Percentiles rank a stretch among this genome's conserved stretches.
phyloP scores from a whole-genome alignment of 192 early-diverging fungal genomes.

The Mortierella claussenii region DNA sequence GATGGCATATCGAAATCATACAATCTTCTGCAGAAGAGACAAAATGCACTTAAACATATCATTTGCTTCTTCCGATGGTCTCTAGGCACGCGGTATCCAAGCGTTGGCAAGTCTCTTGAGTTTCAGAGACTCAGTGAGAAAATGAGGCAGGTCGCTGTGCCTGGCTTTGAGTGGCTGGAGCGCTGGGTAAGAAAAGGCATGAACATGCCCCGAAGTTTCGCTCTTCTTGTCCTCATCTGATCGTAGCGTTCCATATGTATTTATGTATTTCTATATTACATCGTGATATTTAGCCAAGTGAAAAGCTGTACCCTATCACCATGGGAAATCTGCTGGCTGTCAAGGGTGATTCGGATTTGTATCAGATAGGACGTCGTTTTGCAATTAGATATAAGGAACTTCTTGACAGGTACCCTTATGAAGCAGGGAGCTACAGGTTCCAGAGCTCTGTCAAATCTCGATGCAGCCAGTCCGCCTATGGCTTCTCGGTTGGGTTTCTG shows the following conservation, averaged over 20 bases:
- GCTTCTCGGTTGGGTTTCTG: conserved; percentile 22
- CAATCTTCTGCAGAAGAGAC: no score
- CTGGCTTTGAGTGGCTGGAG: conserved; percentile 19
- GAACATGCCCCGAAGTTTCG: no score
- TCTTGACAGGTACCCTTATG: conserved; percentile 36
- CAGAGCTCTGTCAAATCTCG: conserved; percentile 21
- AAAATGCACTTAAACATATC: no score
- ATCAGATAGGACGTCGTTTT: conserved; percentile 24
- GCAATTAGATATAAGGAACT: conserved; percentile 16
- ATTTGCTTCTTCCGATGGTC: no score
- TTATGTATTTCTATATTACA: no score
- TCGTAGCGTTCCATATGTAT: no score
- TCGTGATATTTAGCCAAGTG: no score
- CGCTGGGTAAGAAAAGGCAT: conserved; percentile 11
- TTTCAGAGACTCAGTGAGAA: conserved; percentile 12
- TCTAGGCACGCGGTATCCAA: conserved; percentile 19
- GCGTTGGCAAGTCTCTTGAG: not conserved
- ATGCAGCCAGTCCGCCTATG: conserved; percentile 34
- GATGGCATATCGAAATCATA: no score
- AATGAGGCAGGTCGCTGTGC: not conserved
- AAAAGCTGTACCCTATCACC: conserved; percentile 7
- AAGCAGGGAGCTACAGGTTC: conserved; percentile 28
- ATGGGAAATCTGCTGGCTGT: conserved; percentile 10
- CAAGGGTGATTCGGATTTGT: conserved; percentile 26
- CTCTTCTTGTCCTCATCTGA: no score